phyloP scores from a whole-genome alignment of 1,284 basidiomycete species.

The Leccinum solheimii region DNA sequence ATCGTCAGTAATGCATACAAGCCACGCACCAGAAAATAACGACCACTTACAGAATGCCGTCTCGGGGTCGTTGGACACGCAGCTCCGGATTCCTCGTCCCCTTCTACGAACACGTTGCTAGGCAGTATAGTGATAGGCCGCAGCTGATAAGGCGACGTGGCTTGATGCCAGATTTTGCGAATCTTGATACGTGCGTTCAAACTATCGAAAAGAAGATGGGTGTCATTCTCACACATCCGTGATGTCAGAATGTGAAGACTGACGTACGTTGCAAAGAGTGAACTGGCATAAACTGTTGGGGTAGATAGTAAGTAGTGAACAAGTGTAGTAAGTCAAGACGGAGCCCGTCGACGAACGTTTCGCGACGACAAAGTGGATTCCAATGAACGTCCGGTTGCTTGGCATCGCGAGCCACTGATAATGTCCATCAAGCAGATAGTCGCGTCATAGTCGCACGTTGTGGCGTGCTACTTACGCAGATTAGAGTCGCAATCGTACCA shows the following conservation, averaged over 20 bases:
- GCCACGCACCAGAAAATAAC: neutral
- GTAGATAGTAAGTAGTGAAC: neutral
- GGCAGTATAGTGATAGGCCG: conserved; percentile 8
- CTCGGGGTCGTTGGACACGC: neutral
- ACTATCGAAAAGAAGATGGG: conserved; percentile 8
- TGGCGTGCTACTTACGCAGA: conserved; percentile 39
- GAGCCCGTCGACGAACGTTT: conserved; percentile 38
- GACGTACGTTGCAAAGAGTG: conserved; percentile 29
- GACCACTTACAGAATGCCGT: conserved; percentile 10
- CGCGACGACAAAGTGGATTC: conserved; percentile 47
- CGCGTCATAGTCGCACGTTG: neutral
- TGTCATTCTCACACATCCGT: neutral
- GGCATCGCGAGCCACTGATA: conserved; percentile 46
- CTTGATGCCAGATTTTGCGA: neutral
- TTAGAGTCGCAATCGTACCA: conserved; percentile 40
- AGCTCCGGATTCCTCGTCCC: neutral
- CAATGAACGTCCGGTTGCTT: conserved; percentile 44
- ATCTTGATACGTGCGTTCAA: conserved; percentile 23
- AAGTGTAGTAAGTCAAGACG: neutral
- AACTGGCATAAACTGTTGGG: conserved; percentile 27
- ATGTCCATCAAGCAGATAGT: neutral
- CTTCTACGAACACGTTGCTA: neutral
- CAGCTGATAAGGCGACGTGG: neutral
- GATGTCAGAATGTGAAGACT: neutral
- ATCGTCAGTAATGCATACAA: neutral